Conservation (phyloP, 225 moss, liverwort and hornwort genomes). For the Sphagnum contortum region DNA sequence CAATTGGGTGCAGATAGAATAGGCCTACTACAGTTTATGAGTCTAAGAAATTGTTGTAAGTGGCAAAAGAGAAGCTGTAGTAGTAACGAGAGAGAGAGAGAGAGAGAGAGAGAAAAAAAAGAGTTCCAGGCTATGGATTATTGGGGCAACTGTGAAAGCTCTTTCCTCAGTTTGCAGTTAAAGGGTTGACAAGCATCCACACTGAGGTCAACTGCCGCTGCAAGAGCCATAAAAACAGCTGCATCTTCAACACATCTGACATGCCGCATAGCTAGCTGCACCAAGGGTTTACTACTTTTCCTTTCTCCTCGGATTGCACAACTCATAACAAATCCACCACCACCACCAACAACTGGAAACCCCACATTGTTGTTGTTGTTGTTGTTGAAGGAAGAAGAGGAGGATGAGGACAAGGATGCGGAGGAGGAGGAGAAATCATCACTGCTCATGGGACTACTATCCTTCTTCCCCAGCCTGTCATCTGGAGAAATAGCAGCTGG, state of each 20-base stretch:
- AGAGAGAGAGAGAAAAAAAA: too few species aligned
- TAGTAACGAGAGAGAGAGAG: too few species aligned
- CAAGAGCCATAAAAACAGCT: slow-evolving; percentile 74
- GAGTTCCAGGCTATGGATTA: too few species aligned
- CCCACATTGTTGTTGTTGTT: too few species aligned
- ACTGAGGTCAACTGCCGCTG: slow-evolving; percentile 79
- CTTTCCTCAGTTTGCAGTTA: slow-evolving; percentile 49
- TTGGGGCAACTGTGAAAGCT: slow-evolving; percentile 20
- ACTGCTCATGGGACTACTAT: slow-evolving; percentile 47
- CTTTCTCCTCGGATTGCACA: slow-evolving; percentile 66
- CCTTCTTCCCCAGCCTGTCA: slow-evolving; percentile 37
- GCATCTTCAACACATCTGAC: slow-evolving; percentile 73
- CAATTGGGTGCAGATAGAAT: too few species aligned
- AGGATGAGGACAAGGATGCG: too few species aligned
- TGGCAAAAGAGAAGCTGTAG: too few species aligned
- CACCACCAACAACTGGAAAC: slow-evolving; percentile 10
- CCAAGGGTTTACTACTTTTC: slow-evolving; percentile 44
- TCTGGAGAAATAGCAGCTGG: slow-evolving; percentile 43
- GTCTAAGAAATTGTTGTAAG: too few species aligned
- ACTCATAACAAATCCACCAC: slow-evolving; percentile 77
- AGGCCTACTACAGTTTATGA: too few species aligned
- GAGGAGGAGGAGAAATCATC: slow-evolving; percentile 50
- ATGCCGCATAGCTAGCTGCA: slow-evolving; percentile 78
- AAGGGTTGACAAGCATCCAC: slow-evolving; percentile 87
- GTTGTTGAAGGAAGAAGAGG: too few species aligned